These are phyloP conservation scores for Tilletiopsis washingtonensis DNA, from an alignment of 1,284 basidiomycete genomes.

Conservation along the genomic window DNA sequence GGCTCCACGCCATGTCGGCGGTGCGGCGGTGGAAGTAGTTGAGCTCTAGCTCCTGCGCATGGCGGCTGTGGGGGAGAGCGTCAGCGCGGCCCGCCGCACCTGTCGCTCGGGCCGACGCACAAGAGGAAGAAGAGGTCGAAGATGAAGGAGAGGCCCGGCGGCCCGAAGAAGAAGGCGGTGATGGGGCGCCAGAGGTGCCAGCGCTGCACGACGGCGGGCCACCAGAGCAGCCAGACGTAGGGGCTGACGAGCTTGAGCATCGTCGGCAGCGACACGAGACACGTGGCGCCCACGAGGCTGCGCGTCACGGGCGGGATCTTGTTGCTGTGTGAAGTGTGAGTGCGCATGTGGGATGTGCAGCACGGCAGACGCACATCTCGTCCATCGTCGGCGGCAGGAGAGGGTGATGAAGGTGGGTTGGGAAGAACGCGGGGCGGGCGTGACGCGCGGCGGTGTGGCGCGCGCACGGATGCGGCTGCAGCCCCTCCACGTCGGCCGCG, in stretches of 20 bases:
- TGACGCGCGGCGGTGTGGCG: no score
- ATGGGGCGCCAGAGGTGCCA: constrained; percentile 66
- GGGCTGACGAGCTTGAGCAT: constrained; percentile 57
- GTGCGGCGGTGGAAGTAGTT: constrained; percentile 28
- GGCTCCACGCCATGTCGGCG: constrained; percentile 32
- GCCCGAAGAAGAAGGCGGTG: constrained; percentile 69
- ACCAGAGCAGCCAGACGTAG: constrained; percentile 58
- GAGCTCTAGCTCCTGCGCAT: constrained; percentile 30
- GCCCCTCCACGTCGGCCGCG: no score
- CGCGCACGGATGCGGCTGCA: no score
- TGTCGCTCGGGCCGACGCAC: constrained; percentile 4
- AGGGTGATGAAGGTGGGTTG: no score
- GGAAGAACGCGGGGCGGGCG: no score
- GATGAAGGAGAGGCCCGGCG: constrained; percentile 27
- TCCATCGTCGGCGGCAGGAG: no score
- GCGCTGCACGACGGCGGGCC: constrained; percentile 50
- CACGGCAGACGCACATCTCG: no score
- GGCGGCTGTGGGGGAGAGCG: constrained; percentile 8
- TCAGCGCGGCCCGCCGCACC: not conserved
- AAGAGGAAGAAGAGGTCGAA: constrained; percentile 36
- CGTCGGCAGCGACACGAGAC: constrained; percentile 59
- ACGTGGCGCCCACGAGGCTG: constrained; percentile 59
- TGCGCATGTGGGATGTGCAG: no score
- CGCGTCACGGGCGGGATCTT: constrained; percentile 82
- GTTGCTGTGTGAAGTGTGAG: no score